Evolutionary conservation across 306 rosid genomes (phyloP), one percentile per base, ranked within the genome.

Genomic region (Alnus rubra): DNA sequence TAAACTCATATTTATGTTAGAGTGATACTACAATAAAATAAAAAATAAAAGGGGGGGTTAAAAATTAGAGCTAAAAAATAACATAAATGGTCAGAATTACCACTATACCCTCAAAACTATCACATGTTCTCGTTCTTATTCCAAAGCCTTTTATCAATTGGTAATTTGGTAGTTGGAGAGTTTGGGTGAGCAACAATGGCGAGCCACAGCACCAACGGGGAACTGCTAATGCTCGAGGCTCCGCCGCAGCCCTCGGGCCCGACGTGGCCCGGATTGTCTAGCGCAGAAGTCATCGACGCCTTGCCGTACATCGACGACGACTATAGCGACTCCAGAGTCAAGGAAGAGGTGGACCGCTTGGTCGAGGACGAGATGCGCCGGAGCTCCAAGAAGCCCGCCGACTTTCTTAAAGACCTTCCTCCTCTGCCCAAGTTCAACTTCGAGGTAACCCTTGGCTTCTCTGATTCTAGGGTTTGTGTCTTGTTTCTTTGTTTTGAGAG

Each of bases 351-450:
- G 52, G 98, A 92, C 81, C 95, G 91, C 47, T 84, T 91, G 72
- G 91, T 95, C 9, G 98, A 92, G 85, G 97, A 92, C 5, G 98
- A 95, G 89, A 88, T 95, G 96, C 95, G 98, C 11, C 94, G 96
- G 13, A 95, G 98, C 89, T 81, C 81, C 5, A 92, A 89, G 69
- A 93, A 83, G 83, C 98, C 98, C 8, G 64, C 97, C 2, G 96
- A 92, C 83, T 95, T 95, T 68, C 98, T 95, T 83, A 88, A 95
- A 78, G 98, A 95, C 74, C 82, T 95, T 60, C 98, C 98, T 12
- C 89, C 98, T n/a, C 83, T 88, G 45, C 95, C 97, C 55, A 86
- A 79, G 70, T 88, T 86, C 82, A 88, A 83, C 83, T 89, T 95
- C 47, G 68, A 88, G 88, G 98, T 92, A 65, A 39, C 77, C 45